These are phyloP conservation scores for Backusella macrospora DNA, from an alignment of 192 early-diverging fungal genomes.

Conservation along the genomic window DNA sequence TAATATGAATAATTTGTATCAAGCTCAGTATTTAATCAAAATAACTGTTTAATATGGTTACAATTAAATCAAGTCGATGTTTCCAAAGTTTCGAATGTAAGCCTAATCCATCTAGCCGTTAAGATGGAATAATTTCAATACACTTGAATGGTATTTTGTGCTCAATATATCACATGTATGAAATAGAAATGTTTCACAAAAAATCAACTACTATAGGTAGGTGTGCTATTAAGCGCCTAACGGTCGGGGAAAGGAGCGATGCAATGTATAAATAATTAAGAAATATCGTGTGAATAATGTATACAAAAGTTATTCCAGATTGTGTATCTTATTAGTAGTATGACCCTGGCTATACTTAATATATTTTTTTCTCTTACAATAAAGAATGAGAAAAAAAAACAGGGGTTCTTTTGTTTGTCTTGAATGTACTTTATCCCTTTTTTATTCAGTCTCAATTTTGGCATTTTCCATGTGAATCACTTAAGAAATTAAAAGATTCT, in stretches of 20 bases:
- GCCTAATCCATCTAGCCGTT: slow-evolving; percentile 6
- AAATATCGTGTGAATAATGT: slow-evolving; percentile 13
- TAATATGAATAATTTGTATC: background rate
- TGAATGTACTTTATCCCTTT: slow-evolving; percentile 17
- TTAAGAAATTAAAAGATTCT: background rate
- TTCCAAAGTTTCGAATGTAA: slow-evolving; percentile 13
- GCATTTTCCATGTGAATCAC: slow-evolving; percentile 10
- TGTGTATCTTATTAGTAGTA: slow-evolving; percentile 1
- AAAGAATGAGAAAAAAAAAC: slow-evolving; percentile 14
- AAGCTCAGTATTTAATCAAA: background rate
- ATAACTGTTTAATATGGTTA: background rate
- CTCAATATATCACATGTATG: slow-evolving; percentile 7
- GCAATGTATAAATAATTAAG: slow-evolving; percentile 16
- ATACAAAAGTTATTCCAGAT: slow-evolving; percentile 17
- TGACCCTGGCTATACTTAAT: slow-evolving; percentile 14
- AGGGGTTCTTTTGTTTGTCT: slow-evolving; percentile 13
- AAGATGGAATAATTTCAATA: background rate
- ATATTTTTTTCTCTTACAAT: slow-evolving; percentile 4
- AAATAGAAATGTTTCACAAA: slow-evolving; percentile 6
- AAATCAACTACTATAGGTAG: background rate
- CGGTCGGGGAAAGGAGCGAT: slow-evolving; percentile 9
- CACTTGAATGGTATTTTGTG: slow-evolving; percentile 14
- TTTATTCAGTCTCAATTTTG: slow-evolving; percentile 6
- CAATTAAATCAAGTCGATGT: background rate
- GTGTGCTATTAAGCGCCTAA: background rate